Evolutionary conservation across 2,329 filamentous ascomycete species (phyloP), one percentile per base, ranked within the genome.

Genomic region (Alternaria sp.): DNA sequence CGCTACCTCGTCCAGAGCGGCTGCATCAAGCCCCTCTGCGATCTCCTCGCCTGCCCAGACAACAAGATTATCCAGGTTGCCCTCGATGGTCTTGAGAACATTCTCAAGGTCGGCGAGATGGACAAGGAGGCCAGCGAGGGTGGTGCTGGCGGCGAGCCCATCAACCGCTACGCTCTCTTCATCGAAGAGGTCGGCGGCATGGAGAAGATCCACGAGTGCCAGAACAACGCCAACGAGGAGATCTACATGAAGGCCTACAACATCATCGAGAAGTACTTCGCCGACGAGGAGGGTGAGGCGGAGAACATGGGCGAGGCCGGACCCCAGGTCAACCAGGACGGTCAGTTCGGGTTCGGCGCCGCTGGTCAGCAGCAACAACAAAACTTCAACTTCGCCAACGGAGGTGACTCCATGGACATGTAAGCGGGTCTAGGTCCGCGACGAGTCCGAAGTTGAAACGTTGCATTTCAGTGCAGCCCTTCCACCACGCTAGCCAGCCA

Each of bases 231-330:
- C 85, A 99, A 99, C 84, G 96, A 99, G 84, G 96, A 99, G 84
- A 99, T 99, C 75, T 99, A 99, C 87, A 98, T 99, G 95, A 99
- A 99, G 89, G 96, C 96, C 0, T 99, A 98, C 88, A 98, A 97
- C 88, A 99, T 99, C 83, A 99, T 99, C 72, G 96, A 99, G 87
- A 97, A 97, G 86, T 99, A 99, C 88, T 99, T 99, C 86, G 97
- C 94, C 0, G 96, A 99, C 77, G 96, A 99, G 72, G 96, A 98
- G 60, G 96, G 97, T 79, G 88, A 87, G 67, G 88, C 83, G 50
- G 94, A 94, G 69, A 79, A 79, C 75, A 94, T 94, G 72, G 92
- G 94, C 66, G 93, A 96, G 75, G 88, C 93, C 81, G 91, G 88
- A 65, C 88, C 92, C 65, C 87, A 89, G 75, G 87, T 89, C 71